Evolutionary conservation across 371 early-diverging fungal species (phyloP), one percentile per base, ranked within the genome.

Genomic region (Rhizopus arrhizus): DNA sequence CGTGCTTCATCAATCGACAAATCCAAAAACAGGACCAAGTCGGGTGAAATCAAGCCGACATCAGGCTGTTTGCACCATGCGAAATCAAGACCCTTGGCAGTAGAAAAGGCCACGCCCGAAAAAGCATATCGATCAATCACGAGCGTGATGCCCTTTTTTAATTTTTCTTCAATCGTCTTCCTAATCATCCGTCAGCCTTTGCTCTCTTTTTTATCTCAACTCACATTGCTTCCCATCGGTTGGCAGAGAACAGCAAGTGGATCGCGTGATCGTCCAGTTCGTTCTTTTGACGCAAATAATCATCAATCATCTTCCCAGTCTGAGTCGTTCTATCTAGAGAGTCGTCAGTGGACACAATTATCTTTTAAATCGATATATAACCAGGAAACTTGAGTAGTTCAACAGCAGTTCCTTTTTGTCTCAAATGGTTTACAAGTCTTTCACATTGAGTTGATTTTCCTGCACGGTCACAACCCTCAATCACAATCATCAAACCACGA

Each of bases 71-170:
- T 89, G 73, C 99, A 96, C 99, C 99, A 99, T 9, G 82, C 73
- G 15, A 90, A 62, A 65, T 91, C 89, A 15, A 99, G 70, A 4
- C 93, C 93, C 83, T 96, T 97, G 49, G 97, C 96, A 5, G 89
- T 85, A 1, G 97, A 91, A 70, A 93, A 99, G 0, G 95, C 95
- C 3, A 94, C 94, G 11, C 99, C 99, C 3, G 98, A 97, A 65
- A 92, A 96, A 0, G 95, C 95, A 73, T 99, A 99, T 53, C 99
- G 87, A 78, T 99, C 99, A 4, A 95, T 93, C 5, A 99, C 79
- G 16, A 98, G 61, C 9, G 91, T 88, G 1, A 66, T 88, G 28
- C 96, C 95, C 12, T 55, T 58, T 32, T 75, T 68, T 31, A 96
- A 70, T 54, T 75, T 75, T 3, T 68, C 59, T 49, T 68, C 75